Evolutionary conservation across 2,329 filamentous ascomycete genomes (phyloP).

Genomic region (Penicillium sp.): DNA sequence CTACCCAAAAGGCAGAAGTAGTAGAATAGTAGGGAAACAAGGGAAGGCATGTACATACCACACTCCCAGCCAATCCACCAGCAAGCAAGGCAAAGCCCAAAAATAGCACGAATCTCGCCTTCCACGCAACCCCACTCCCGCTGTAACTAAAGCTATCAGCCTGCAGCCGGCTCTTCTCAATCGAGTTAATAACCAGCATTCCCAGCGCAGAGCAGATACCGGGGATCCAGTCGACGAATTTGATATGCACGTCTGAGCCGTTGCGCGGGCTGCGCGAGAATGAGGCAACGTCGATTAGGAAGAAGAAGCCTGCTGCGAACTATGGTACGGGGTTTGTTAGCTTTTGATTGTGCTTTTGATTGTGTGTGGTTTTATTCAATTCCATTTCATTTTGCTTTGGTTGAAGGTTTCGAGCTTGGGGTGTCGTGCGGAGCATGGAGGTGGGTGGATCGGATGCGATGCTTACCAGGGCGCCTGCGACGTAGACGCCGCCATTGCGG

Average conservation of each 20-base stretch:
- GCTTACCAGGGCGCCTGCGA: conserved; percentile 62
- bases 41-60: conserved; percentile 43
- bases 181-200: conserved; percentile 70
- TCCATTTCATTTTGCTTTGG: neutral
- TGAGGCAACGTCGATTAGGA: conserved; percentile 64
- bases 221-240: conserved; percentile 70
- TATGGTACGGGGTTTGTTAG: conserved; percentile 28
- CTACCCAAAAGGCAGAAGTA: neutral
- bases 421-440: neutral
- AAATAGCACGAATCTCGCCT: conserved; percentile 65
- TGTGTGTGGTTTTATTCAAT: neutral
- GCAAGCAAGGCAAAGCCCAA: conserved; percentile 67
- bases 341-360: neutral
- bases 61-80: conserved; percentile 64
- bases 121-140: conserved; percentile 67
- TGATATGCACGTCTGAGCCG: conserved; percentile 61
- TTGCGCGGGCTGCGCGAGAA: conserved; percentile 63
- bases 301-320: conserved; percentile 69
- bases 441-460: conserved; percentile 21
- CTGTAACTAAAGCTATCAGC: conserved; percentile 65
- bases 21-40: neutral
- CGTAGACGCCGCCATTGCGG: conserved; percentile 64
- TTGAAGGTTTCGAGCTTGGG: neutral
- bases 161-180: conserved; percentile 64
- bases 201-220: conserved; percentile 67